These are phyloP conservation scores for Mikania micrantha DNA, from an alignment of 129 eudicot genomes.

Conservation along the genomic window DNA sequence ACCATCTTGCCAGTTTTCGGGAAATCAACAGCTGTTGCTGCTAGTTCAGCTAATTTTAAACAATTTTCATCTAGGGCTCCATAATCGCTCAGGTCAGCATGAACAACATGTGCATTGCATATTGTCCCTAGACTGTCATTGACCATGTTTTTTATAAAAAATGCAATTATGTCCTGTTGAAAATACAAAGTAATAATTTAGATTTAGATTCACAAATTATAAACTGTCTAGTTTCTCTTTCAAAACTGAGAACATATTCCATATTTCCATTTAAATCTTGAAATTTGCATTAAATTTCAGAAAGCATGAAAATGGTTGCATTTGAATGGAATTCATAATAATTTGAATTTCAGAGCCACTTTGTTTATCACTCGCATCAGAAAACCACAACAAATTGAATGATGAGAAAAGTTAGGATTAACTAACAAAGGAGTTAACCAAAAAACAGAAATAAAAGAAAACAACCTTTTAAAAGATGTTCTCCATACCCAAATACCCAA, in stretches of 20 bases:
- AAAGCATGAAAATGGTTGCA: neutral
- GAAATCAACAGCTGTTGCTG: slow-evolving; percentile 2
- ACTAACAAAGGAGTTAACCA: neutral
- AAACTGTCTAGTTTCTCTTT: neutral
- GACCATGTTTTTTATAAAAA: neutral
- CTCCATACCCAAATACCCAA: neutral
- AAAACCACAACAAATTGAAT: neutral
- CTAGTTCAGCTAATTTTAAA: neutral
- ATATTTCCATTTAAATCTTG: slow-evolving; percentile 1
- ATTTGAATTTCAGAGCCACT: neutral
- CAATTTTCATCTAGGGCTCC: slow-evolving; percentile 11
- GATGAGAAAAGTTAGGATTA: neutral
- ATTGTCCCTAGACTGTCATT: slow-evolving; percentile 4
- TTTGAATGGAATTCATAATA: neutral
- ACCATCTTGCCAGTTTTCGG: neutral
- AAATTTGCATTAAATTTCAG: neutral
- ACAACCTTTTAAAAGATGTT: neutral
- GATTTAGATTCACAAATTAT: neutral
- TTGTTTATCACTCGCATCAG: neutral
- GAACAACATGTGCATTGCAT: slow-evolving; percentile 4
- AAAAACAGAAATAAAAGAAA: neutral
- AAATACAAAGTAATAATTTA: neutral
- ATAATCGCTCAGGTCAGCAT: neutral
- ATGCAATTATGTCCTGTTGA: neutral
- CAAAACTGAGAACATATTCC: neutral